Base-by-base conservation (phyloP, 805 yeast species). In the Pachysolen tannophilus region DNA sequence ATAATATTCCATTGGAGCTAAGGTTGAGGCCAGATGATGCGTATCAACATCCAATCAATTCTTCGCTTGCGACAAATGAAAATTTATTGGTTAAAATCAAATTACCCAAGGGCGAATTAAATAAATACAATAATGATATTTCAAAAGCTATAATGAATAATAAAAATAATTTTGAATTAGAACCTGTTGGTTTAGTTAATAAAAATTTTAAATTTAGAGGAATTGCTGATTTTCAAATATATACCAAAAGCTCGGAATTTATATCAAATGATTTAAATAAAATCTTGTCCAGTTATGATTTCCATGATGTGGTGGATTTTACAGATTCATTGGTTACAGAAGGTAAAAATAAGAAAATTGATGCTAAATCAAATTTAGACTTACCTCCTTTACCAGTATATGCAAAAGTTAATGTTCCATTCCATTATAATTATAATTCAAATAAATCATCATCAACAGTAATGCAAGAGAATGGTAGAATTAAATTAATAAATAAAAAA, bases 381-480 rank as follows among this genome's bases (percentile, higher is more conserved):
- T 49, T 88, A 11, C 81, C 94, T 2, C 95, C 97, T 0, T 94
- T 96, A 4, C 87, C 96, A 2, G 59, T 83, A 34, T 82, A 86
- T 43, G 78, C 95, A 1, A 74, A 81, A 28, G 74, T 80, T 10
- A 70, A 78, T 25, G 73, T 82, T 35, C 95, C 97, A 3, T 81
- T 75, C 47, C 72, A 75, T 44, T 90, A 86, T 56, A 73, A 72
- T 39, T 92, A 80, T 54, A 78, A 75, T 37, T 82, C 82, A 43
- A 88, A 84, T 88, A 2, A 52, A 61, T 38, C 64, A 64, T 24
- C 54, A 58, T 56, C 75, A 48, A 55, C 68, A 41, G 46, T 63
- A 6, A 65, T 73, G 26, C 67, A 71, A 25, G 72, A 75, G 14
- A 73, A 76, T 44, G 90, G 82, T 3, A 55, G 49, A 36, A 61